A percentile compares a stretch with the other conserved stretches of the same genome.
phyloP scores from a whole-genome alignment of 768 basidiomycete species.

The Kwoniella europaea region DNA sequence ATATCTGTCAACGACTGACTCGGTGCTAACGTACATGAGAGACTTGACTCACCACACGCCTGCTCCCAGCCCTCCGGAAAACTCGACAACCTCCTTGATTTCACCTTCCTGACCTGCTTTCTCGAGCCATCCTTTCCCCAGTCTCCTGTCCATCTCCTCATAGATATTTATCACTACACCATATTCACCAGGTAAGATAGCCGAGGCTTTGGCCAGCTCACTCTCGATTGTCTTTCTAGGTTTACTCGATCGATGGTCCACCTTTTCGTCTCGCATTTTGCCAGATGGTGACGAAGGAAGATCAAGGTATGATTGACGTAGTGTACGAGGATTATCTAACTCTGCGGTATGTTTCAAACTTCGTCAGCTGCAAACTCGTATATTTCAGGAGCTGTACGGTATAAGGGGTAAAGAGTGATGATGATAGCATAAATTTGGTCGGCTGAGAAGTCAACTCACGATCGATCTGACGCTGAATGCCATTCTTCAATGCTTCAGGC shows the following conservation, averaged over 20 bases:
- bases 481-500: constrained; percentile 71
- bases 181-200: constrained; percentile 53
- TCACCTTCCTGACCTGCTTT: neutral
- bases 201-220: constrained; percentile 46
- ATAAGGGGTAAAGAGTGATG: neutral
- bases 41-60: constrained; percentile 48
- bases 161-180: constrained; percentile 53
- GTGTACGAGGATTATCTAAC: constrained; percentile 20
- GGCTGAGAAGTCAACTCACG: constrained; percentile 34
- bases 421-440: neutral
- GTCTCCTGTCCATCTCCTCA: constrained; percentile 43
- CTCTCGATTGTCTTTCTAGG: constrained; percentile 30
- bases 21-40: too few relatives aligned
- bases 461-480: constrained; percentile 71
- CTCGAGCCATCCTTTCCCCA: constrained; percentile 46
- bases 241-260: constrained; percentile 26
- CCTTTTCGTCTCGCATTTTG: constrained; percentile 22
- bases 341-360: constrained; percentile 1
- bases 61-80: constrained; percentile 47
- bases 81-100: constrained; percentile 39
- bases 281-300: constrained; percentile 18
- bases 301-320: constrained; percentile 21
- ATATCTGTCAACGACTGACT: neutral
- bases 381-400: neutral
- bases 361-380: neutral